These are phyloP conservation scores for Penstemon newberryi DNA, from an alignment of 257 asterid genomes.

Conservation along the genomic window DNA sequence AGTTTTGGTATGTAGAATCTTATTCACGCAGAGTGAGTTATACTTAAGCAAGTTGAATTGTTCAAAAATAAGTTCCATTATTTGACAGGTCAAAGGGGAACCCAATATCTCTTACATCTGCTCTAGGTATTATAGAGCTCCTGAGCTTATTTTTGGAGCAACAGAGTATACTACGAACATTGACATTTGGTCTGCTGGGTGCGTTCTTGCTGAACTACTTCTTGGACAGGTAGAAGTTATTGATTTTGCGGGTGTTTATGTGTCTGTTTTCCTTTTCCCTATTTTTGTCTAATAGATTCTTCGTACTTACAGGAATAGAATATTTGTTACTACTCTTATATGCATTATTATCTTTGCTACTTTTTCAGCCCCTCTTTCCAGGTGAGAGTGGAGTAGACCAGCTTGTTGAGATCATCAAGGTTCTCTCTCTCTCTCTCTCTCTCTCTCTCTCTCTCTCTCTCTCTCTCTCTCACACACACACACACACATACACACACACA, in stretches of 20 bases:
- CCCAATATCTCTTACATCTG: constrained; percentile 84
- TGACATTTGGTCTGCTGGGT: constrained; percentile 88
- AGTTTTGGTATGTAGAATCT: constrained; percentile 60
- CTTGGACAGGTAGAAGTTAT: constrained; percentile 67
- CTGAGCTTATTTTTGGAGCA: constrained; percentile 83
- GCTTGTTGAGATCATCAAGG: constrained; percentile 89
- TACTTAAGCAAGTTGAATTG: too few species aligned
- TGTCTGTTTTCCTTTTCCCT: not conserved
- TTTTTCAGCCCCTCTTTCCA: constrained; percentile 69
- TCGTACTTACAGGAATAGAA: too few species aligned
- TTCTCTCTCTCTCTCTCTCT: not conserved
- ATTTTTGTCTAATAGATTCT: not conserved
- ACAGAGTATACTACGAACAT: constrained; percentile 79
- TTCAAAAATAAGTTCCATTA: too few species aligned
- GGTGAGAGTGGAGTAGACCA: constrained; percentile 94
- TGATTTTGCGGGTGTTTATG: too few species aligned
- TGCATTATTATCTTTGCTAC: too few species aligned
- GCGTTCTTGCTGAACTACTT: constrained; percentile 86
- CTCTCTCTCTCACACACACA: too few species aligned
- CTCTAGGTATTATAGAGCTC: constrained; percentile 82
- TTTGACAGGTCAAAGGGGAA: constrained; percentile 76
- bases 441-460: too few species aligned
- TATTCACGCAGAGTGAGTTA: too few species aligned
- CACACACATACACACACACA: too few species aligned
- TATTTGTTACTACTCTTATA: too few species aligned